A percentile compares a stretch with the other conserved stretches of the same genome.
These are phyloP conservation scores for Sporothrix pseudoabietina DNA, from an alignment of 2,329 filamentous ascomycete genomes.

Conservation along the genomic window DNA sequence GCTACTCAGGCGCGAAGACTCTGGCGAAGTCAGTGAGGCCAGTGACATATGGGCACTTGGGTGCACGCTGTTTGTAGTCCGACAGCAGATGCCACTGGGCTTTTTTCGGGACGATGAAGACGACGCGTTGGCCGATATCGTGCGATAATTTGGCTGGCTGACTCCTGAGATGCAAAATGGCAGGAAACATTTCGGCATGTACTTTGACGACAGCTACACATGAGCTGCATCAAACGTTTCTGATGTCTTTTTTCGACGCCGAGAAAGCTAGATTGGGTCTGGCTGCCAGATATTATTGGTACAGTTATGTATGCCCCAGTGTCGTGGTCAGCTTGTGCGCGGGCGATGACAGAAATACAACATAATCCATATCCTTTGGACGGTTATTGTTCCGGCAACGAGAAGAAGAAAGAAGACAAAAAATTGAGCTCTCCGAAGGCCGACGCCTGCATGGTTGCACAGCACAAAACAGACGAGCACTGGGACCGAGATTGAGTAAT, in stretches of 20 bases:
- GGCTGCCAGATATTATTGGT: neutral
- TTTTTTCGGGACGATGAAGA: neutral
- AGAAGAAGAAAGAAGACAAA: neutral
- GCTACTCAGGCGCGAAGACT: neutral
- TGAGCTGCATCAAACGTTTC: neutral
- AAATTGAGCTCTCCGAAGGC: neutral
- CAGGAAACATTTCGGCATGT: neutral
- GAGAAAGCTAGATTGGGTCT: too few relatives aligned
- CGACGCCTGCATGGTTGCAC: neutral
- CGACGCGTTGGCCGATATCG: neutral
- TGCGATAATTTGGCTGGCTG: neutral
- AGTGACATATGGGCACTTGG: neutral
- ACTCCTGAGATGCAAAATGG: too few relatives aligned
- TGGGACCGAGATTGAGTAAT: neutral
- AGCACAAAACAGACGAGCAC: neutral
- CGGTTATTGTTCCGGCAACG: conserved; percentile 24
- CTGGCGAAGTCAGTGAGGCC: neutral
- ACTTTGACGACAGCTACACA: neutral
- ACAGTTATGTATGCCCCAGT: neutral
- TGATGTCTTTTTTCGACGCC: too few relatives aligned
- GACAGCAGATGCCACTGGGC: neutral
- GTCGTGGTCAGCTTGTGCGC: neutral
- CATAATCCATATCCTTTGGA: neutral
- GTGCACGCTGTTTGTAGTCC: neutral
- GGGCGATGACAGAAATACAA: neutral